Percentiles rank a stretch among this genome's conserved stretches.
These are phyloP conservation scores for Candida jianshihensis DNA, from an alignment of 805 yeast genomes.

Conservation along the genomic window DNA sequence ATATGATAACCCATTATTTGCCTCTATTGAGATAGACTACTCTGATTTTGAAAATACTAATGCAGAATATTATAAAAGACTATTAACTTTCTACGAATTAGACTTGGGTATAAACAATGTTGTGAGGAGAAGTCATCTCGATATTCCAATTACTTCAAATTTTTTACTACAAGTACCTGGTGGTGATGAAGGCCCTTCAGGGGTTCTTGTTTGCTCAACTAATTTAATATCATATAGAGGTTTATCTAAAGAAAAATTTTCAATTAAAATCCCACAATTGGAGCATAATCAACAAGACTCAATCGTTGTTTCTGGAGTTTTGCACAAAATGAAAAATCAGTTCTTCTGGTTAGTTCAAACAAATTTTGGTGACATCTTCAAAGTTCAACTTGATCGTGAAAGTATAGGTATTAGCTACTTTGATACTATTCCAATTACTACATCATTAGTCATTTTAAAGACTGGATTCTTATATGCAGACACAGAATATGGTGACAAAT, in stretches of 20 bases:
- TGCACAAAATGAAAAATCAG: slow-evolving; percentile 54
- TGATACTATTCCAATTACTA: slow-evolving; percentile 63
- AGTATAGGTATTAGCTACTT: slow-evolving; percentile 54
- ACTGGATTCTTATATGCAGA: slow-evolving; percentile 74
- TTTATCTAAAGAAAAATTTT: slow-evolving; percentile 28
- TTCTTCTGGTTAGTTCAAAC: slow-evolving; percentile 71
- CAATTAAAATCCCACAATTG: slow-evolving; percentile 53
- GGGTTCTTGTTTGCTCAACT: slow-evolving; percentile 58
- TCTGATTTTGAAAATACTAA: slow-evolving; percentile 26
- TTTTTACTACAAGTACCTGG: slow-evolving; percentile 66
- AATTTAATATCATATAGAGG: slow-evolving; percentile 46
- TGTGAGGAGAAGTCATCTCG: slow-evolving; percentile 40
- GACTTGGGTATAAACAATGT: slow-evolving; percentile 84
- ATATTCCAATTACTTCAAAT: slow-evolving; percentile 35
- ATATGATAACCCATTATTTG: slow-evolving; percentile 80
- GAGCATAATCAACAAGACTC: slow-evolving; percentile 16
- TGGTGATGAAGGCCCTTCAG: slow-evolving; percentile 62
- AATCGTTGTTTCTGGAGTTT: slow-evolving; percentile 46
- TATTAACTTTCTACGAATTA: slow-evolving; percentile 65
- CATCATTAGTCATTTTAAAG: slow-evolving; percentile 51
- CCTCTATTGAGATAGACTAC: slow-evolving; percentile 63
- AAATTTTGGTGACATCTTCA: slow-evolving; percentile 68
- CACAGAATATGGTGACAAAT: slow-evolving; percentile 54
- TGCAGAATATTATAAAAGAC: slow-evolving; percentile 20
- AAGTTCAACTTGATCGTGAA: slow-evolving; percentile 33